These are phyloP conservation scores for Fomitopsis betulina DNA, from an alignment of 1,284 basidiomycete species.

Conservation along the genomic window DNA sequence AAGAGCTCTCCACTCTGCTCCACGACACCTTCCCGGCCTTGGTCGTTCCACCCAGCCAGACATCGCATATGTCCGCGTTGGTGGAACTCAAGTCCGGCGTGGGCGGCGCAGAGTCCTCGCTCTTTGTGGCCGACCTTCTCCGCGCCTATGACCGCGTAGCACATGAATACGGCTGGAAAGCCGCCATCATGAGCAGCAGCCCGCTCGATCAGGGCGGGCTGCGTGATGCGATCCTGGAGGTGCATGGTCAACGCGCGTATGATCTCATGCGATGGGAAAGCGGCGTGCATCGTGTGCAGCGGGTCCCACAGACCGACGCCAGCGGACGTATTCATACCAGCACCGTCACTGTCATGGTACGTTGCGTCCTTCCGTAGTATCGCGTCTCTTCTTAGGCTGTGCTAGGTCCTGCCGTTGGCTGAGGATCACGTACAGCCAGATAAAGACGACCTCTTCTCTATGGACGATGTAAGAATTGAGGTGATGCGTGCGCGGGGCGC, in stretches of 20 bases:
- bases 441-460: constrained; percentile 59
- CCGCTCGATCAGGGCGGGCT: constrained; percentile 61
- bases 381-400: background rate
- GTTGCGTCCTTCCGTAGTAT: constrained; percentile 21
- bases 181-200: constrained; percentile 50
- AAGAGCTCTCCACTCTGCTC: constrained; percentile 45
- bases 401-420: constrained; percentile 73
- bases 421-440: constrained; percentile 46
- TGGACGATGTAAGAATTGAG: constrained; percentile 87
- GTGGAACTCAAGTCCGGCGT: constrained; percentile 92
- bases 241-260: constrained; percentile 77
- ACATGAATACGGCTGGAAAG: constrained; percentile 46
- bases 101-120: constrained; percentile 84
- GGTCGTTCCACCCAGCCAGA: constrained; percentile 68
- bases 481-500: constrained; percentile 95
- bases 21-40: constrained; percentile 59
- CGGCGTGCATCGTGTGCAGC: constrained; percentile 94
- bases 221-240: constrained; percentile 82
- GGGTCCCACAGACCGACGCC: constrained; percentile 88
- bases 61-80: constrained; percentile 68
- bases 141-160: constrained; percentile 83
- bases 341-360: constrained; percentile 83
- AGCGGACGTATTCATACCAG: constrained; percentile 90
- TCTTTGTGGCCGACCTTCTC: constrained; percentile 80
- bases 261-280: constrained; percentile 85